Conservation (phyloP, 2,329 filamentous ascomycete genomes). For the Monilinia vaccinii-corymbosi region DNA sequence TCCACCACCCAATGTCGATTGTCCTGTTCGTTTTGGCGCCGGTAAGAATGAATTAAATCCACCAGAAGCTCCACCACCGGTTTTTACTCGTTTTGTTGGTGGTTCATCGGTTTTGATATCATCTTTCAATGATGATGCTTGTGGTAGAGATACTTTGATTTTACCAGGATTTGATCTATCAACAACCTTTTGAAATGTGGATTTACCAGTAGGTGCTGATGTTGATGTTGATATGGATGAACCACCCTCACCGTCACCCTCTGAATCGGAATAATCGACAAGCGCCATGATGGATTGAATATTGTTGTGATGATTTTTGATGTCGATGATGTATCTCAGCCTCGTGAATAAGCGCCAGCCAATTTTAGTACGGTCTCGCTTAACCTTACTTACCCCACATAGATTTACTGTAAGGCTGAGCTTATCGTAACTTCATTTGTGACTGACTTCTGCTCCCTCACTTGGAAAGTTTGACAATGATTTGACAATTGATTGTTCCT, state of each 20-base stretch:
- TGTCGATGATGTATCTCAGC: conserved; percentile 3
- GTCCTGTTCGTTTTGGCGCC: conserved; percentile 56
- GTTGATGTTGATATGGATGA: conserved; percentile 19
- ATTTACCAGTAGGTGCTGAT: conserved; percentile 35
- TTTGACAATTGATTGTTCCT: neutral
- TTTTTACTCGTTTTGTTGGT: conserved; percentile 62
- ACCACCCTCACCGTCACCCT: too few species aligned
- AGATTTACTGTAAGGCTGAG: conserved; percentile 1
- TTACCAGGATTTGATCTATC: conserved; percentile 74
- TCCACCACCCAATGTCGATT: conserved; percentile 31
- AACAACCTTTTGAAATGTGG: conserved; percentile 69
- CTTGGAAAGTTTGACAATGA: neutral
- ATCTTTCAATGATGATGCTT: conserved; percentile 34
- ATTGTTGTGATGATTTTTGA: too few species aligned
- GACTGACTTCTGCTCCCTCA: neutral
- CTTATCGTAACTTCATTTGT: neutral
- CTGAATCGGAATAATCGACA: conserved; percentile 65
- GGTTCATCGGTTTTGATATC: conserved; percentile 39
- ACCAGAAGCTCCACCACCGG: conserved; percentile 55
- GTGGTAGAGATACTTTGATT: conserved; percentile 70
- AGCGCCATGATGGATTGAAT: too few species aligned
- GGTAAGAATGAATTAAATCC: conserved; percentile 84
- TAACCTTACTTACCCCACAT: neutral
- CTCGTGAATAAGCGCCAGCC: neutral
- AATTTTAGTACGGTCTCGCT: too few species aligned